Evolutionary conservation across 331 rosid species (phyloP), one percentile per base, ranked within the genome.

Genomic region (Pyracantha coccinea): DNA sequence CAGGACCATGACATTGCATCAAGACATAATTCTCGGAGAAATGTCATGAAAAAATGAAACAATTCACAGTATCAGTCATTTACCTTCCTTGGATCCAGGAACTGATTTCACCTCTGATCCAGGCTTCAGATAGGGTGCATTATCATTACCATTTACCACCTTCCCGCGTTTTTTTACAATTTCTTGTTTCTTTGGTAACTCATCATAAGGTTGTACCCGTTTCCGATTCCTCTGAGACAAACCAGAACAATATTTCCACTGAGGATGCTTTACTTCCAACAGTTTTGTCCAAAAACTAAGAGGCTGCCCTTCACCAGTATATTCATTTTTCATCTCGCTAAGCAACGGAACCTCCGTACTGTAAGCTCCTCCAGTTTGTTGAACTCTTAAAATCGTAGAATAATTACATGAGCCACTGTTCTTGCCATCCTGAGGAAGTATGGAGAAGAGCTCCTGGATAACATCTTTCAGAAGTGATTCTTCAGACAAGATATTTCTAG

Each of bases 151-250:
- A 75, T 72, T 74, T 66, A 63, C 74, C 75, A 95, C 72, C 83
- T 83, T 89, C 85, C 66, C 76, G 9, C 87, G 93, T 83, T 89
- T 95, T 83, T 79, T 90, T 54, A 70, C 87, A 75, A 23, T 45
- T 65, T 85, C 81, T 25, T 78, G 29, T 75, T 78, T 82, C 66
- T 72, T 72, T 55, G 76, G 66, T 57, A 72, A 77, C 72, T 80
- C 85, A 72, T 80, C 85, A 70, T 69, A 75, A 75, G 31, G 77
- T 54, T 81, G 83, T 79, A 73, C 86, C 73, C 88, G 89, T 82
- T 90, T 95, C 63, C 99, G 81, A 75, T 80, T 92, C 73, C 99
- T 84, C 70, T 83, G 93, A 66, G 90, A 84, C 55, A 85, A 83
- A 82, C 79, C 81, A 53, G 55, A 58, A 58, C 71, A 61, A 83